These are phyloP conservation scores for Termitomyces sp. DNA, from an alignment of 768 basidiomycete genomes.

Conservation along the genomic window DNA sequence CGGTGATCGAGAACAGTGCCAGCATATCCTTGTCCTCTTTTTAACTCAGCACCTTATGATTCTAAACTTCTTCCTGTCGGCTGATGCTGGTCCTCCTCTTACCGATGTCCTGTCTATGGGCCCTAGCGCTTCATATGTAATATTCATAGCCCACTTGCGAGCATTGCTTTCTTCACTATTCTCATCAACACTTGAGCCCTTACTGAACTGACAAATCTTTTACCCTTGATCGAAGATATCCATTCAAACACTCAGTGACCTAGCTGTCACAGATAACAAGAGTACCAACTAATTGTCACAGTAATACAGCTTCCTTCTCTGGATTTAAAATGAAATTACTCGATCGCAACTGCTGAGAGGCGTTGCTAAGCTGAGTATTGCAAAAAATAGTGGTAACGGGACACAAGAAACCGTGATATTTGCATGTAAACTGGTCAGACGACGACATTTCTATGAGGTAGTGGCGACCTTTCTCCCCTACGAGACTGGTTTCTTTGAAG, in stretches of 20 bases:
- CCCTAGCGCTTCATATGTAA: no score
- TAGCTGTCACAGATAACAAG: not conserved
- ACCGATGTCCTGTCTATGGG: no score
- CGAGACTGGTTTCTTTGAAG: not conserved
- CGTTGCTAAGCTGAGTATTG: not conserved
- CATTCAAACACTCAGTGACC: not conserved
- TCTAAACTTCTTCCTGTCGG: not conserved
- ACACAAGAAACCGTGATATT: not conserved
- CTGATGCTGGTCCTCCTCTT: not conserved
- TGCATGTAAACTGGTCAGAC: not conserved
- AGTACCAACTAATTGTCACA: no score
- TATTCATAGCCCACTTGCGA: no score
- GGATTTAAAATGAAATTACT: not conserved
- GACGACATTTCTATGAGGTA: not conserved
- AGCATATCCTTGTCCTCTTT: not conserved
- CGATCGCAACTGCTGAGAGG: not conserved
- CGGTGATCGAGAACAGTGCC: not conserved
- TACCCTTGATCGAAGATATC: not conserved
- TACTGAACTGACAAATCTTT: not conserved
- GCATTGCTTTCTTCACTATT: not conserved
- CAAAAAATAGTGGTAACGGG: not conserved
- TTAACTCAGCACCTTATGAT: not conserved
- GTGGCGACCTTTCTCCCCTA: not conserved
- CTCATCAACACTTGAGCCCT: not conserved
- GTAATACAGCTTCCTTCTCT: not conserved